Evolutionary conservation across 306 rosid species (phyloP), one percentile per base, ranked within the genome.

Genomic region (Fragaria nilgerrensis): DNA sequence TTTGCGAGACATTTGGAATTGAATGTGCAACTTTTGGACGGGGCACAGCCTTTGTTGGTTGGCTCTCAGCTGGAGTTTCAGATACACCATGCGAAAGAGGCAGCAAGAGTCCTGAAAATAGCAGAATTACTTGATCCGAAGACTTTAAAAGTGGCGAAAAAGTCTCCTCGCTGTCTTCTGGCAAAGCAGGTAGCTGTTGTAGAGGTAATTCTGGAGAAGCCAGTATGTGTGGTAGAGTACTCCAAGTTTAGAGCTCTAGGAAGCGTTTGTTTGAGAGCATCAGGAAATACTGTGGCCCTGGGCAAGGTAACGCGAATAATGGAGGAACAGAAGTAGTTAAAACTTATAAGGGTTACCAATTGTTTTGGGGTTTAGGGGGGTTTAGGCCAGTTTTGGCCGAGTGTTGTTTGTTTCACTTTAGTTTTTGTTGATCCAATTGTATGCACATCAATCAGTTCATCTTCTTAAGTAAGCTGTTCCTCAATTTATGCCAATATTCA

Each of bases 31-130:
- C 83, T 89, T 64, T 87, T 92, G 92, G 98, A 95, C 50, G 83
- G 89, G 49, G 81, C 96, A 34, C 85, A 83, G 64, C 96, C 97
- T 32, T 74, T 95, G 77, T 82, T 95, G 76, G 71, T 92, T 44
- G 98, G 97, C 11, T 83, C 97, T 49, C 97, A 88, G 97, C 68
- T 90, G 80, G 98, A 95, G 87, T 83, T 95, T 84, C 97, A 95
- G 71, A 79, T 95, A 80, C 97, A 95, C 87, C 97, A 92, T 7
- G 88, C 83, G 4, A 92, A 89, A 87, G 97, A 89, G 80, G 92
- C 88, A 45, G 98, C 92, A 10, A 92, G 77, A 82, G 92, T 95
- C 19, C 86, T 84, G 63, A 88, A 53, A 79, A 87, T 95, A 80
- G 22, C 82, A 50, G 90, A 92, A 19, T 67, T 87, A 78, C 93